Percentiles rank a stretch among this genome's conserved stretches.
Evolutionary conservation across 1,284 basidiomycete genomes (phyloP).

Genomic region (Xerocomus amazonicus): DNA sequence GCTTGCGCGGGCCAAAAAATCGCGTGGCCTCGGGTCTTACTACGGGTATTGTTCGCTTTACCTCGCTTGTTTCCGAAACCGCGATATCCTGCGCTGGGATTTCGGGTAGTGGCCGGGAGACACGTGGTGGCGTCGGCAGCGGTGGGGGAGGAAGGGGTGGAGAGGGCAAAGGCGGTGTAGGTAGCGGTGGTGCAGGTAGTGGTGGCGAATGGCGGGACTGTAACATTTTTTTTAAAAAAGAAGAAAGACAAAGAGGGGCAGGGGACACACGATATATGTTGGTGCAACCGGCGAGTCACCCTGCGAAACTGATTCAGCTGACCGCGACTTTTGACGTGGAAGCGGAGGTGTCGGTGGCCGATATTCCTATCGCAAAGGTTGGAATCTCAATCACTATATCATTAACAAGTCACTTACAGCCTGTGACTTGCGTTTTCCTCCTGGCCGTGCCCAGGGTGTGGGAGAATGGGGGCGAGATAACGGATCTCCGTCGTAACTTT

Average conservation of each 20-base stretch:
- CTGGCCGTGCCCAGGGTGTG: conserved; percentile 31
- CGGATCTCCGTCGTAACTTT: conserved; percentile 36
- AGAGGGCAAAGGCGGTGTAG: conserved; percentile 18
- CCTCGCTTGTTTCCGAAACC: conserved; percentile 20
- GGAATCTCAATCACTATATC: conserved; percentile 5
- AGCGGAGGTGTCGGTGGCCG: conserved; percentile 58
- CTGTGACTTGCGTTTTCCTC: conserved; percentile 34
- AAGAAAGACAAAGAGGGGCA: neutral
- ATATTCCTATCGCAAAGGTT: conserved; percentile 37
- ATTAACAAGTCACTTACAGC: conserved; percentile 26
- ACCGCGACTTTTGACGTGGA: conserved; percentile 36
- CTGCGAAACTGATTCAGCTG: conserved; percentile 23
- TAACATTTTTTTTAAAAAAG: neutral
- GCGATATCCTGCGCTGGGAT: conserved; percentile 24
- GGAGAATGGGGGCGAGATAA: conserved; percentile 34
- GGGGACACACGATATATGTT: conserved; percentile 24
- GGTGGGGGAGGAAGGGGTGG: conserved; percentile 29
- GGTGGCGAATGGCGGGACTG: conserved; percentile 33
- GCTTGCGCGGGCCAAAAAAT: conserved; percentile 29
- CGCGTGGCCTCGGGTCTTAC: conserved; percentile 24
- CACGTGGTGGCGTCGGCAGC: conserved; percentile 30
- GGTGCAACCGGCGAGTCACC: conserved; percentile 31
- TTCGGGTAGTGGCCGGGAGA: conserved; percentile 31
- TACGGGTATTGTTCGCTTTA: conserved; percentile 13
- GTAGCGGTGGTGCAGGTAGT: conserved; percentile 24